phyloP scores from a whole-genome alignment of 495 filamentous ascomycete species.

The Aspergillus asperescens region DNA sequence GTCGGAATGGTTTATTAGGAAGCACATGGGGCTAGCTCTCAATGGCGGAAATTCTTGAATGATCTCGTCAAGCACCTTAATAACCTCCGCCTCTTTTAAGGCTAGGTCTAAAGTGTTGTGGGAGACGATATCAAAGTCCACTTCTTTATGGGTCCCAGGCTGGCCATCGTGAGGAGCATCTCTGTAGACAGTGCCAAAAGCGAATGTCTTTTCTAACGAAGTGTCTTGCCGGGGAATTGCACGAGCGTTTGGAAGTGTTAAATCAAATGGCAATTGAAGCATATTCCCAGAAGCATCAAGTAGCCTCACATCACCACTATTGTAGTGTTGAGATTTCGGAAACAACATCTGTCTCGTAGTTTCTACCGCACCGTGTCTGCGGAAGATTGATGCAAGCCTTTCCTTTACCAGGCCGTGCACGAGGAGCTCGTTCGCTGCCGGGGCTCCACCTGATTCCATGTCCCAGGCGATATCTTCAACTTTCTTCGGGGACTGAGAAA shows the following conservation, averaged over 20 bases:
- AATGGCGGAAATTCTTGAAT: constrained; percentile 75
- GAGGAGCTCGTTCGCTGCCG: constrained; percentile 59
- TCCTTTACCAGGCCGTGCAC: constrained; percentile 72
- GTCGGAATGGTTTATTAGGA: constrained; percentile 86
- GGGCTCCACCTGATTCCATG: constrained; percentile 50
- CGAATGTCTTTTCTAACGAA: constrained; percentile 69
- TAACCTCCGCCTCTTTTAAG: constrained; percentile 86
- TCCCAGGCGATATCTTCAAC: constrained; percentile 89
- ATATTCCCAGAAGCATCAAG: constrained; percentile 78
- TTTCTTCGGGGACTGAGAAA: constrained; percentile 65
- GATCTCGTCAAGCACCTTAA: constrained; percentile 93
- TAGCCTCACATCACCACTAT: constrained; percentile 64
- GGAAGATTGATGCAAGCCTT: constrained; percentile 71
- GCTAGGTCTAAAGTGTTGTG: constrained; percentile 74
- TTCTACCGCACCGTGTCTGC: constrained; percentile 88
- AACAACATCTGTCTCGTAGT: constrained; percentile 67
- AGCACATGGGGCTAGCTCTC: constrained; percentile 69
- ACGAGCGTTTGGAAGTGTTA: constrained; percentile 85
- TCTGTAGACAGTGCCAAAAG: constrained; percentile 86
- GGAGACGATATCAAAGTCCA: constrained; percentile 91
- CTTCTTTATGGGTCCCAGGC: constrained; percentile 77
- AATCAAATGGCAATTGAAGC: constrained; percentile 84
- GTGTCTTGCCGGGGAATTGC: constrained; percentile 68
- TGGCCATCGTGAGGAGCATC: constrained; percentile 71
- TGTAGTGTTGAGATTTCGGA: constrained; percentile 75